These are phyloP conservation scores for Boletellus ananas DNA, from an alignment of 768 basidiomycete genomes.

Conservation along the genomic window DNA sequence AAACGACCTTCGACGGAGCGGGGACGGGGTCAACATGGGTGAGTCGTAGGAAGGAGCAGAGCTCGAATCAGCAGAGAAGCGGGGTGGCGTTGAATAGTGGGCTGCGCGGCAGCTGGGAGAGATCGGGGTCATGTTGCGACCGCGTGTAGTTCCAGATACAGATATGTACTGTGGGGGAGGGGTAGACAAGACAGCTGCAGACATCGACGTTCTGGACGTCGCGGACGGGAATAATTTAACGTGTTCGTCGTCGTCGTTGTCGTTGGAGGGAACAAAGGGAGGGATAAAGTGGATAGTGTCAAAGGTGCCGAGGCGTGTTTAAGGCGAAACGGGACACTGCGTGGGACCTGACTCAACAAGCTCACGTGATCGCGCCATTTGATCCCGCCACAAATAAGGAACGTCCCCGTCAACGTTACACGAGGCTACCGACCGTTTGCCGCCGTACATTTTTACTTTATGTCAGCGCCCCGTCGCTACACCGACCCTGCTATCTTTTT, in stretches of 20 bases:
- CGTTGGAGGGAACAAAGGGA: constrained; percentile 19
- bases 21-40: constrained; percentile 64
- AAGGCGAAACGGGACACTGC: constrained; percentile 22
- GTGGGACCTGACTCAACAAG: constrained; percentile 34
- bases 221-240: constrained; percentile 13
- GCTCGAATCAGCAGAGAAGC: constrained; percentile 18
- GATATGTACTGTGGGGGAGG: constrained; percentile 35
- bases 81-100: constrained; percentile 34
- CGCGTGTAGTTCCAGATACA: constrained; percentile 22
- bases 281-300: constrained; percentile 6
- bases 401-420: constrained; percentile 29
- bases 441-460: not conserved
- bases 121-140: constrained; percentile 29
- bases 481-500: not conserved
- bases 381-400: constrained; percentile 15
- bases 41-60: constrained; percentile 42
- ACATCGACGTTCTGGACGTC: constrained; percentile 19
- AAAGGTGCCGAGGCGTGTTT: constrained; percentile 25
- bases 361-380: constrained; percentile 31
- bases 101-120: constrained; percentile 32
- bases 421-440: constrained; percentile 28
- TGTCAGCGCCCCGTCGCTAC: not conserved
- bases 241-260: constrained; percentile 22
- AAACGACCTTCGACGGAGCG: constrained; percentile 45
- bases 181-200: constrained; percentile 27